Evolutionary conservation across 441 rosid species (phyloP), one percentile per base, ranked within the genome.

Genomic region (Syzygium malaccense): DNA sequence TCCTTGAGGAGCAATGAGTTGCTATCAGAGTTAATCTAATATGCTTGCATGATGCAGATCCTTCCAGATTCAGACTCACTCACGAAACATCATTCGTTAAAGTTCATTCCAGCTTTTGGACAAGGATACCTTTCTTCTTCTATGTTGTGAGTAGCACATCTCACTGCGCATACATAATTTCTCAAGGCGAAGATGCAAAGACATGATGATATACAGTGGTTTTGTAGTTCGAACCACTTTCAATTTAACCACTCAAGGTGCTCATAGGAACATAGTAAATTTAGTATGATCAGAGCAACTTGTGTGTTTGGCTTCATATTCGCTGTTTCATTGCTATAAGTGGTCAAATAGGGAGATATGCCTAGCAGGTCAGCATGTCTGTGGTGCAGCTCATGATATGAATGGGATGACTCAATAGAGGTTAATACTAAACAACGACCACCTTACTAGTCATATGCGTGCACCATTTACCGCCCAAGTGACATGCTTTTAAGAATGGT

Each of bases 51-150:
- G 60, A 58, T 87, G 83, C 95, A 98, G 99, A 98, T 94, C 97
- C 98, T 83, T 93, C 98, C 17, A 95, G 99, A 89, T 96, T 98
- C 94, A 95, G 99, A 93, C 95, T 98, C 89, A 93, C 99, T 64
- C 98, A 96, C 12, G 95, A 97, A 92, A 98, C 99, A 53, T 98
- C 99, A 87, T 98, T 98, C 54, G 99, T 98, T 68, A 94, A 92
- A 92, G 97, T 95, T 14, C 99, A 97, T 90, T 95, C 93, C 62
- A 96, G 98, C 93, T 98, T 96, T 94, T 96, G 99, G 99, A 97
- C 99, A 8, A 91, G 95, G 90, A 94, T 95, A 89, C 99, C 99
- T 9, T 14, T 96, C 92, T 95, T 95, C 92, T 98, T 97, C 91
- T 97, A 95, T 89, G 26, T 96, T 86, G 99, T 98, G 53, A 75